phyloP scores from a whole-genome alignment of 192 early-diverging fungal species.

The Rhizophagus sp. region DNA sequence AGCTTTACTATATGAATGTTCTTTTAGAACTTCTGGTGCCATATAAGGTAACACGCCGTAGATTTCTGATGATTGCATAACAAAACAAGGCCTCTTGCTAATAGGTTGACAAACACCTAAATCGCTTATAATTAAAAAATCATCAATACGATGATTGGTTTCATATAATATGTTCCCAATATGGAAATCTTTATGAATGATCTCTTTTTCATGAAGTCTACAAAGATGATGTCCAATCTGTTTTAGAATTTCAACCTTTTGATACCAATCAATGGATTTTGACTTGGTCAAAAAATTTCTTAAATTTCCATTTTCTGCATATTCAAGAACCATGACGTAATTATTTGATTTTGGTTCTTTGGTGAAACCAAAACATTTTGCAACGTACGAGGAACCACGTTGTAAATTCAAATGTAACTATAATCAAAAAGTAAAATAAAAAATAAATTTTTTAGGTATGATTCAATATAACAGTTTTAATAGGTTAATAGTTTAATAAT shows the following conservation, averaged over 20 bases:
- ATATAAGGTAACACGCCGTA: not conserved
- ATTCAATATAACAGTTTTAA: too few species aligned
- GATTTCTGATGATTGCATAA: not conserved
- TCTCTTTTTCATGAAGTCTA: not conserved
- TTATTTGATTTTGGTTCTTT: not conserved
- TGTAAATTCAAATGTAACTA: not conserved
- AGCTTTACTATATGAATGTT: not conserved
- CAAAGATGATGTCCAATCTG: not conserved
- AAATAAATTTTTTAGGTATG: too few species aligned
- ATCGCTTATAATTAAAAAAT: not conserved
- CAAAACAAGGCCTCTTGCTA: not conserved
- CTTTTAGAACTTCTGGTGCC: not conserved
- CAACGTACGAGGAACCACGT: not conserved
- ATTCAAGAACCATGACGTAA: not conserved
- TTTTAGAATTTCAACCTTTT: not conserved
- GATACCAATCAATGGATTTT: not conserved
- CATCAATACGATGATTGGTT: not conserved
- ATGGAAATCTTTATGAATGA: conserved; percentile 6
- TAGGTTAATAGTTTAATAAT: too few species aligned
- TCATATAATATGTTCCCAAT: not conserved
- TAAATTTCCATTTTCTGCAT: not conserved
- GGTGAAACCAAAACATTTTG: not conserved
- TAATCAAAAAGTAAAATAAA: not conserved
- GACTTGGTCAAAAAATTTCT: not conserved
- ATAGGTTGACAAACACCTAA: not conserved